Base-by-base conservation (phyloP, 768 basidiomycete species). In the Hygrophorus russula region DNA sequence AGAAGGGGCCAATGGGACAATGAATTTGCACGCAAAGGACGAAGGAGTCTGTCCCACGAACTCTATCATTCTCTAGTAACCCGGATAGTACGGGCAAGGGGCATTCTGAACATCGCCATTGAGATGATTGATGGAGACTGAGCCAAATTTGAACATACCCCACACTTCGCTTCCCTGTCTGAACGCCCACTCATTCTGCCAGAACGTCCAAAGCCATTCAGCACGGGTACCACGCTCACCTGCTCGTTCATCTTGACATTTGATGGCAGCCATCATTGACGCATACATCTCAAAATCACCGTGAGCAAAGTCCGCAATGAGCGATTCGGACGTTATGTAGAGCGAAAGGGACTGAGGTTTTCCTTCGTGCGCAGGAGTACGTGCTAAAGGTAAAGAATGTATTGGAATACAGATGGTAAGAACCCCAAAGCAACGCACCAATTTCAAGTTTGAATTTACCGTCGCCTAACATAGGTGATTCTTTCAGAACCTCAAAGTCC, bases 1-100 rank as follows among this genome's bases (percentile, higher is more conserved):
- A 74, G 50, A 74, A 72, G 1, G 76, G 69, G 2, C 71, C 71
- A 32, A 64, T 55, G 1, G 69, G 82, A 20, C 70, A 76, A 54
- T 83, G 82, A 19, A 89, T 76, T 50, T 87, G 84, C 2, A 88
- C 67, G 53, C 78, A 81, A 29, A 89, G 72, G 0, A 80, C 76
- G 45, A 88, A 74, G 1, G 79, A 81, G 54, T 89, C 78, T 0
- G 73, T 72, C 39, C 74, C 73, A 18, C 56, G 58, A 27, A 87
- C 77, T 33, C 73, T 64, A 0, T 68, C 56, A 48, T 80, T 78
- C 45, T 78, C 70, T 5, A 86, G 60, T 5, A 89, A 61, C 0
- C 62, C 63, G 5, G 79, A 79, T 5, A 87, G 56, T 0, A 74
- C 52, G 0, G 85, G 86, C 30, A 88, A 60, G 1, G 72, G 63